A percentile compares a stretch with the other conserved stretches of the same genome.
phyloP scores from a whole-genome alignment of 2,329 filamentous ascomycete genomes.

The Fusarium annulatum region DNA sequence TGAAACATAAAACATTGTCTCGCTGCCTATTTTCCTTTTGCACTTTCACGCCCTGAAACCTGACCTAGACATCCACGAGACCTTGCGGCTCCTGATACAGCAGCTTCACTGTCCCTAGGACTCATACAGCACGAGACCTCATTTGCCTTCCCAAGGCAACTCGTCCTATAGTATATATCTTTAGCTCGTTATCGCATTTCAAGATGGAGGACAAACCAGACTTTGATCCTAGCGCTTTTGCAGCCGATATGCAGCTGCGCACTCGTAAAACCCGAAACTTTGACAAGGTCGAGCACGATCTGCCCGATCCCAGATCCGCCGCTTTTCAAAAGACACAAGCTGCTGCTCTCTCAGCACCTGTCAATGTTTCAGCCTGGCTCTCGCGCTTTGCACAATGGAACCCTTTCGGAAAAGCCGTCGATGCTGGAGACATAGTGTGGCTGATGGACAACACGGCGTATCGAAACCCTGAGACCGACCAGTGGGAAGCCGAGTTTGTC shows the following conservation, averaged over 20 bases:
- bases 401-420: slow-evolving; percentile 69
- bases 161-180: slow-evolving; percentile 14
- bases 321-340: slow-evolving; percentile 47
- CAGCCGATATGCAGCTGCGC: slow-evolving; percentile 60
- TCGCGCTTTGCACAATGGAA: slow-evolving; percentile 64
- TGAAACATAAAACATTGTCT: slow-evolving; percentile 25
- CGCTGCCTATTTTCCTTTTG: slow-evolving; percentile 12
- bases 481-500: slow-evolving; percentile 86
- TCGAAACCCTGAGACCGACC: slow-evolving; percentile 58
- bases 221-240: slow-evolving; percentile 44
- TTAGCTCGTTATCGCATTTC: slow-evolving; percentile 5
- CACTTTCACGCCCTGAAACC: slow-evolving; percentile 13
- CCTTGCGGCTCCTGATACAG: slow-evolving; percentile 37
- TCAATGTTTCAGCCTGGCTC: slow-evolving; percentile 48
- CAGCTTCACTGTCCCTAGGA: slow-evolving; percentile 22
- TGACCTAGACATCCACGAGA: slow-evolving; percentile 39
- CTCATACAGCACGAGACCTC: slow-evolving; percentile 36
- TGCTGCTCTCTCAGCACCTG: slow-evolving; percentile 47
- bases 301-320: slow-evolving; percentile 52
- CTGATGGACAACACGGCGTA: slow-evolving; percentile 91
- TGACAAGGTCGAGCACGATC: slow-evolving; percentile 60
- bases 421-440: slow-evolving; percentile 81
- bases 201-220: slow-evolving; percentile 43
- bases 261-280: slow-evolving; percentile 63
- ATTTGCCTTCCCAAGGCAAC: slow-evolving; percentile 7